phyloP scores from a whole-genome alignment of 2,329 filamentous ascomycete genomes.

The Calonectria ilicicola region DNA sequence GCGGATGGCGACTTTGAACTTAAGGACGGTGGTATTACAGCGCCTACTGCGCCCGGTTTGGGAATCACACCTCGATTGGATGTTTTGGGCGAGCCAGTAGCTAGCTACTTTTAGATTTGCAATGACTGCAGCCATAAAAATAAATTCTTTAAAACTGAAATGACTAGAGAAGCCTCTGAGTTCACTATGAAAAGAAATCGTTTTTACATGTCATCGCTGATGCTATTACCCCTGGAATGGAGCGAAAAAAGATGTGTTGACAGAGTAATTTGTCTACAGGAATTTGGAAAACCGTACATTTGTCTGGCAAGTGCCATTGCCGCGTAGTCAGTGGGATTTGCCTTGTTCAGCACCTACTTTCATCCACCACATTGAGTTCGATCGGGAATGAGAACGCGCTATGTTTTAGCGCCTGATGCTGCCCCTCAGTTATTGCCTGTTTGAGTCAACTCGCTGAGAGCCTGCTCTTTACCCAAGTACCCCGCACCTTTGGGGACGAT shows the following conservation, averaged over 20 bases:
- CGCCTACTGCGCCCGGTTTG: constrained; percentile 29
- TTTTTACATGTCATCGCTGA: too few relatives aligned
- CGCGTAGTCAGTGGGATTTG: too few relatives aligned
- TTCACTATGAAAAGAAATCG: too few relatives aligned
- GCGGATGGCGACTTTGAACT: constrained; percentile 33
- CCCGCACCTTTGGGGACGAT: neutral
- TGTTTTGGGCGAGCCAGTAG: constrained; percentile 30
- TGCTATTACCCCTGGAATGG: too few relatives aligned
- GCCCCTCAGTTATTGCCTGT: neutral
- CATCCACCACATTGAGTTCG: too few relatives aligned
- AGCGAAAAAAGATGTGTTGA: too few relatives aligned
- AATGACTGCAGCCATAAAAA: neutral
- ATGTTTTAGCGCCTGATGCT: neutral
- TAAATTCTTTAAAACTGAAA: too few relatives aligned
- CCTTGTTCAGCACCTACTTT: too few relatives aligned
- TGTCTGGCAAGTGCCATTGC: too few relatives aligned
- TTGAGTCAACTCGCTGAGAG: neutral
- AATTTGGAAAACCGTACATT: too few relatives aligned
- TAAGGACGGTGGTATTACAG: constrained; percentile 22
- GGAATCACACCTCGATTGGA: constrained; percentile 27
- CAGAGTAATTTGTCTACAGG: too few relatives aligned
- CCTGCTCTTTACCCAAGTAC: neutral
- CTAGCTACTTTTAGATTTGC: constrained; percentile 25
- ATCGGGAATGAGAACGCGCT: too few relatives aligned
- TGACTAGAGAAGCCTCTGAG: neutral